phyloP scores from a whole-genome alignment of 768 basidiomycete genomes.

The Boletus tomentosulus region DNA sequence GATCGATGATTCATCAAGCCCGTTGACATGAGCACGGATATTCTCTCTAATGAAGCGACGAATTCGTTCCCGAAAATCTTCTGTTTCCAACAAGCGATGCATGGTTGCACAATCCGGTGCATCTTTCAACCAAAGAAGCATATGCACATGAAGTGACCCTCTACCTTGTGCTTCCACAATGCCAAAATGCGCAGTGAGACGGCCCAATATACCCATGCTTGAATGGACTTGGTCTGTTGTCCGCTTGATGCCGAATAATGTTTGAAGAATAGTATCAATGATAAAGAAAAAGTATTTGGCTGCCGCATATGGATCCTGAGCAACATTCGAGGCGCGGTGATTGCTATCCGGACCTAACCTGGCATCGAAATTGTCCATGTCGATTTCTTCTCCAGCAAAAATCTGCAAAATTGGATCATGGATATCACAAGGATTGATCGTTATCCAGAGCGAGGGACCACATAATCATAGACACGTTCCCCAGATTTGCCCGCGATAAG shows the following conservation, averaged over 20 bases:
- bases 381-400: neutral
- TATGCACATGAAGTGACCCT: neutral
- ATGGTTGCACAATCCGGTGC: neutral
- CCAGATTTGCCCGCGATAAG: neutral
- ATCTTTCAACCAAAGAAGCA: neutral
- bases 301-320: constrained; percentile 2
- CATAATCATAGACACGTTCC: neutral
- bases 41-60: neutral
- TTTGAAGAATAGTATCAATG: neutral
- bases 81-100: neutral
- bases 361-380: neutral
- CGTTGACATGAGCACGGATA: neutral
- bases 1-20: neutral
- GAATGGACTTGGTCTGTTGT: neutral
- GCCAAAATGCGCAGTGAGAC: neutral
- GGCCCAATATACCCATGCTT: neutral
- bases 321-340: neutral
- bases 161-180: neutral
- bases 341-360: neutral
- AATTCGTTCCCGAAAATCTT: neutral
- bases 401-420: constrained; percentile 1
- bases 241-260: neutral
- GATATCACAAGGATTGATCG: neutral
- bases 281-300: neutral
- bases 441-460: neutral